phyloP scores from a whole-genome alignment of 176 grass and related monocot species.

The Phoenix dactylifera region DNA sequence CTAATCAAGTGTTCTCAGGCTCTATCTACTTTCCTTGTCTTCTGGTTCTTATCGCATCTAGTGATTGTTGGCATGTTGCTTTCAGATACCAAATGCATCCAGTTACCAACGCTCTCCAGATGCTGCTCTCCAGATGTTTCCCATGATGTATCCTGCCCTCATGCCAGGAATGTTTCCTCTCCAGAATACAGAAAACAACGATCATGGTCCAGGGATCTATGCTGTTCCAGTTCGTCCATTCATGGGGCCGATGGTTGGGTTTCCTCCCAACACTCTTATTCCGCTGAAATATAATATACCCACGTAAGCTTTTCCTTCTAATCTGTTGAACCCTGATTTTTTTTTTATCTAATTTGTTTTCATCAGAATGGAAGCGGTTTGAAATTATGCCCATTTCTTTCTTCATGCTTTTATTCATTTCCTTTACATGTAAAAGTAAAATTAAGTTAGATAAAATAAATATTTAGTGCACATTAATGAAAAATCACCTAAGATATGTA shows the following conservation, averaged over 20 bases:
- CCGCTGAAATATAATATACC: conserved; percentile 77
- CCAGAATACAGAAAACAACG: conserved; percentile 38
- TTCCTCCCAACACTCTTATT: conserved; percentile 42
- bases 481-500: too few relatives aligned
- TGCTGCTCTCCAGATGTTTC: conserved; percentile 24
- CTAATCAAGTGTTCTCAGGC: too few relatives aligned
- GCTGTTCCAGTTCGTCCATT: conserved; percentile 59
- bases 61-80: too few relatives aligned
- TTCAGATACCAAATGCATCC: too few relatives aligned
- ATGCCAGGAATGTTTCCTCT: conserved; percentile 28
- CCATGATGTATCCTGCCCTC: conserved; percentile 28
- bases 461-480: too few relatives aligned
- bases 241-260: conserved; percentile 31
- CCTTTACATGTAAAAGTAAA: too few relatives aligned
- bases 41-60: too few relatives aligned
- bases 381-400: not conserved
- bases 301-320: conserved; percentile 39
- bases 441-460: too few relatives aligned
- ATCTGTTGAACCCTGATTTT: not conserved
- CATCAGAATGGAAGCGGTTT: not conserved
- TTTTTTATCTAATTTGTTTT: too few relatives aligned
- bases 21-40: too few relatives aligned
- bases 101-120: not conserved
- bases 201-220: conserved; percentile 79
- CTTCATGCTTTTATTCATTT: too few relatives aligned